These are phyloP conservation scores for Thraustotheca clavata DNA, from an alignment of 352 stramenopile genomes.

Conservation along the genomic window DNA sequence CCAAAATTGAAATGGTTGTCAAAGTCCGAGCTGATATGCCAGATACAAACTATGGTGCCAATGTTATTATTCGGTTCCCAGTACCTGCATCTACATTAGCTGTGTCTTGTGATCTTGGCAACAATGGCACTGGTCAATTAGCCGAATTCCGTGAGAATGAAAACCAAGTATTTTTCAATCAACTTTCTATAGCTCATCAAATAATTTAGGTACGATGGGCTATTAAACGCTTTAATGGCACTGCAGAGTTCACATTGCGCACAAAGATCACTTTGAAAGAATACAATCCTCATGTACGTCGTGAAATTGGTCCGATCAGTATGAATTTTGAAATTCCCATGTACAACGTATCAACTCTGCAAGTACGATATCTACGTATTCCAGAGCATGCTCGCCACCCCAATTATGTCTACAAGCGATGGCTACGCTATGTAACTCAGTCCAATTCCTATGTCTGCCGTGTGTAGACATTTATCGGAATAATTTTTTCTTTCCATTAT, in stretches of 20 bases:
- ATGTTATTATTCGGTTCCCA: slow-evolving; percentile 93
- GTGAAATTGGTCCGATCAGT: slow-evolving; percentile 95
- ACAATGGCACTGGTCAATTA: slow-evolving; percentile 64
- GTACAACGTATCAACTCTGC: slow-evolving; percentile 98
- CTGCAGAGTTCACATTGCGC: slow-evolving; percentile 91
- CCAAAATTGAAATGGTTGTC: slow-evolving; percentile 91
- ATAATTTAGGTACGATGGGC: slow-evolving; percentile 86
- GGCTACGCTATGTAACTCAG: slow-evolving; percentile 99
- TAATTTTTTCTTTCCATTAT: too few species aligned
- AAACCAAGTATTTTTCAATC: slow-evolving; percentile 56
- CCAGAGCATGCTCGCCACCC: slow-evolving; percentile 90
- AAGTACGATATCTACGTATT: slow-evolving; percentile 97
- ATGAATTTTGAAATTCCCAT: slow-evolving; percentile 99
- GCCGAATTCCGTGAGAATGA: slow-evolving; percentile 94
- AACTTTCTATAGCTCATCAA: background rate
- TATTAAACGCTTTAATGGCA: slow-evolving; percentile 95
- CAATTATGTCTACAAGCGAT: slow-evolving; percentile 98
- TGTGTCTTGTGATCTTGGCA: slow-evolving; percentile 73
- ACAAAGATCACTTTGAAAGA: slow-evolving; percentile 86
- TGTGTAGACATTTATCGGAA: slow-evolving; percentile 65
- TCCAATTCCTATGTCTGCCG: slow-evolving; percentile 96
- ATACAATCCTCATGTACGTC: slow-evolving; percentile 65
- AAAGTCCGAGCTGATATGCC: slow-evolving; percentile 91
- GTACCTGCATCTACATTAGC: slow-evolving; percentile 83
- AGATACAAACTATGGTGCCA: slow-evolving; percentile 92